Base-by-base conservation (phyloP, 352 stramenopile genomes). In the Sclerospora graminicola region DNA sequence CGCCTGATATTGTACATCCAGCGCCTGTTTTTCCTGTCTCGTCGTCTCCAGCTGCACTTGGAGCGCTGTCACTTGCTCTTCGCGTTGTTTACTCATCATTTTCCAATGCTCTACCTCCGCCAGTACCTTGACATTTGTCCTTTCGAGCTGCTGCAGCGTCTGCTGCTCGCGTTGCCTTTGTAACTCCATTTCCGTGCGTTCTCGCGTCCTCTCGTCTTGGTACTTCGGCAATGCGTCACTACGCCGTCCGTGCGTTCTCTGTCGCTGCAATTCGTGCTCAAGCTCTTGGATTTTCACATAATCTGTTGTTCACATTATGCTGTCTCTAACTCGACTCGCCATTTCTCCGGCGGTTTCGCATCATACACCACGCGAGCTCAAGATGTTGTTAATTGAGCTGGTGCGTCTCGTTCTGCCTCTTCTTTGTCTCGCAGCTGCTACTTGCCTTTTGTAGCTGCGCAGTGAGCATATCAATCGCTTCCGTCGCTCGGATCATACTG, bases 401-500 rank as follows among this genome's bases (percentile, higher is more conserved):
- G 41, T 1, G 56, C 56, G 27, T 66, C 42, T 49, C 26, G 41
- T 40, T 57, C 37, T 0, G 56, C 49, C 14, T 72, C 62, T 5
- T 53, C 50, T 27, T 39, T 33, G 35, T 26, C 55, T 43, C 21
- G 21, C 21, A 7, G 21, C 21, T 26, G 21, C 21, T 6, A 3
- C 6, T 26, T 23, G 46, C 51, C 19, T 26, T 62, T 6, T 60
- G 45, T 4, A 81, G 46, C 41, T 76, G 48, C 8, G 48, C 58
- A 18, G 65, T 67, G n/a, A 86, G 53, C 42, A 68, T 48, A 18
- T 82, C 67, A 38, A 89, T 75, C 9, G 59, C 60, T 41, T 76
- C 67, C 4, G 69, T 72, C 1, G 77, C 77, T 20, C 61, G 65
- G 34, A 84, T 68, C 43, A 85, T 73, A 45, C 65, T 70, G 15